These are phyloP conservation scores for Mycena epipterygia DNA, from an alignment of 768 basidiomycete genomes.

Conservation along the genomic window DNA sequence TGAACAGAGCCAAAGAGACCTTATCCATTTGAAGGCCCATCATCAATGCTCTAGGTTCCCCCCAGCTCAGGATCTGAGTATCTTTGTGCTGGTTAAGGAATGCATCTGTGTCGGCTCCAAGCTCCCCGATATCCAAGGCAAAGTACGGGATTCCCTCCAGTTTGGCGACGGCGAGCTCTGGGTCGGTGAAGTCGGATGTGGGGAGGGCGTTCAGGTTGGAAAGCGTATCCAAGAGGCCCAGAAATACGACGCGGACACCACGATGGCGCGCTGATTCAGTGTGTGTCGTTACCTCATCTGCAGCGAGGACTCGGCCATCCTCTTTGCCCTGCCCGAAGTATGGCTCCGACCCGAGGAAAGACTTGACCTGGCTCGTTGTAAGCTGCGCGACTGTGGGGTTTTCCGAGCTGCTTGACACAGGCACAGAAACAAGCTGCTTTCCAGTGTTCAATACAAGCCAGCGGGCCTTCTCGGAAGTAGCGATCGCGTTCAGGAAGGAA, in stretches of 20 bases:
- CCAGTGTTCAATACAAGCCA: slow-evolving; percentile 87
- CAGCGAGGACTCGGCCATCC: slow-evolving; percentile 50
- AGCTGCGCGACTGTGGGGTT: slow-evolving; percentile 63
- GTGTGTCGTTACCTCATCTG: slow-evolving; percentile 49
- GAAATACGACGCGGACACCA: slow-evolving; percentile 77
- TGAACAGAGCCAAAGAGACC: slow-evolving; percentile 83
- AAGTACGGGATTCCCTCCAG: slow-evolving; percentile 90
- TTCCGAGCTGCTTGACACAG: slow-evolving; percentile 45
- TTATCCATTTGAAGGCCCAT: slow-evolving; percentile 59
- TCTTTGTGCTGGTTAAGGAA: slow-evolving; percentile 56
- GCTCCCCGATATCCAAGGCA: slow-evolving; percentile 77
- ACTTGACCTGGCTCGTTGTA: slow-evolving; percentile 70
- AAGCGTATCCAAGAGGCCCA: slow-evolving; percentile 70
- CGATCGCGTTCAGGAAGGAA: slow-evolving; percentile 80
- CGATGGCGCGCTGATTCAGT: slow-evolving; percentile 72
- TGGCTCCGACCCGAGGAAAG: slow-evolving; percentile 76
- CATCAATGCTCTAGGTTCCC: slow-evolving; percentile 74
- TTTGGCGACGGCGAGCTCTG: slow-evolving; percentile 66
- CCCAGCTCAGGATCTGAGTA: slow-evolving; percentile 65
- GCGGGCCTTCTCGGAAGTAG: slow-evolving; percentile 68
- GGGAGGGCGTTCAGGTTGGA: slow-evolving; percentile 65
- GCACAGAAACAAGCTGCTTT: slow-evolving; percentile 70
- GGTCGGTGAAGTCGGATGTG: slow-evolving; percentile 73
- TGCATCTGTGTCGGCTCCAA: slow-evolving; percentile 53
- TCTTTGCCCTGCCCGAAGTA: slow-evolving; percentile 80